Base-by-base conservation (phyloP, 1,284 basidiomycete genomes). In the Cerioporus squamosus region DNA sequence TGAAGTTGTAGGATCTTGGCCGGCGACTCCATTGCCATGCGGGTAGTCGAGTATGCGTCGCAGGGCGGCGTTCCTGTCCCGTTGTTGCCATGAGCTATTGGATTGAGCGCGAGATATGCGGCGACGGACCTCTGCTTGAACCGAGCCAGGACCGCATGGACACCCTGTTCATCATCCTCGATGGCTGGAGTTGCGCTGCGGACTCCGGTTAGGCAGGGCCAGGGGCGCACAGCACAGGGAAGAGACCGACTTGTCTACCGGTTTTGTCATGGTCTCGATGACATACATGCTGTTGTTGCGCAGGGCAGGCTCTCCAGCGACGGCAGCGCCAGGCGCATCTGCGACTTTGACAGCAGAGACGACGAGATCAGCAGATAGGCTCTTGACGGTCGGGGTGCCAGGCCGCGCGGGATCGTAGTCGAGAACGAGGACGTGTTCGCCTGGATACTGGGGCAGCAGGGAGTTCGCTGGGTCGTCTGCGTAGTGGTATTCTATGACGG, bases 401-500 rank as follows among this genome's bases (percentile, higher is more conserved):
- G 72, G 54, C 17, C 67, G 62, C 51, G 65, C 54, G 33, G 77
- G 79, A 62, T 86, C 81, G 63, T 84, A 86, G 70, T 91, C 83
- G 45, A 93, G 78, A 29, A 93, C 78, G 2, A 93, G 75, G 24
- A 93, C 84, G 66, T 87, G 87, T 69, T 91, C 87, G 43, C 81
- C 79, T 9, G 81, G 75, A 43, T 77, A 77, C 43, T 75, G 78
- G 14, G 88, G 87, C 31, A 91, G 74, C 8, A 92, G 71, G 10
- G 81, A 72, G 22, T 82, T 72, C 1, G 89, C 86, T 0, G 85
- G 79, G 68, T 93, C 91, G 66, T 93, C 90, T 23, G 84, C 82
- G 69, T 91, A 93, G 66, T 90, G 87, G 69, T 93, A 93, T 66
- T 92, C 87, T n/a, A 93, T 85, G 50, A 77, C 72, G 6, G 89